These are phyloP conservation scores for Chrysophaeum taylorii DNA, from an alignment of 352 stramenopile genomes.

Conservation along the genomic window DNA sequence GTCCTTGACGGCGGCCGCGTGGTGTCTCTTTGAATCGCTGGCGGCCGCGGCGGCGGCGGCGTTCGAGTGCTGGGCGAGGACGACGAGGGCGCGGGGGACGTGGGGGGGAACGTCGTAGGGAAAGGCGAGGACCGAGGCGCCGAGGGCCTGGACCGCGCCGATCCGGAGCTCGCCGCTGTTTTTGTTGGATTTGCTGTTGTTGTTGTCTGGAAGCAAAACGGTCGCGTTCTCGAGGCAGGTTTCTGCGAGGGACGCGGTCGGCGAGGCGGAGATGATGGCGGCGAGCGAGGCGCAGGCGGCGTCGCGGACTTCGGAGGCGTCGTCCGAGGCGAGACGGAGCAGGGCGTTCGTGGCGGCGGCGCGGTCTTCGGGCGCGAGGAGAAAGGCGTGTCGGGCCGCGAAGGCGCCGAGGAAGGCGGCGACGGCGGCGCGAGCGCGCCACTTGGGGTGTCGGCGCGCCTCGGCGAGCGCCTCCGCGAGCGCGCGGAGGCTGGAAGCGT, in stretches of 20 bases:
- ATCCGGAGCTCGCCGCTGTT: neutral
- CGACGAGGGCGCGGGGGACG: neutral
- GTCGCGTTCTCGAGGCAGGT: too few relatives aligned
- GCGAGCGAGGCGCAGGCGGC: neutral
- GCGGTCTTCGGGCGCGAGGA: neutral
- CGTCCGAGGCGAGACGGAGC: neutral
- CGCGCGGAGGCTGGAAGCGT: neutral
- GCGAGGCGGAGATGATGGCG: neutral
- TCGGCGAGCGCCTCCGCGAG: neutral
- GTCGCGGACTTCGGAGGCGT: constrained; percentile 2
- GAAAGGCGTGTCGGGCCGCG: neutral
- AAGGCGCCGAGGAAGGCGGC: neutral
- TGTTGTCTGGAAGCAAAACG: too few relatives aligned
- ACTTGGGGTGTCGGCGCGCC: neutral
- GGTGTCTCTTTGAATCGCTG: neutral
- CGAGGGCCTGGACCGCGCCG: neutral
- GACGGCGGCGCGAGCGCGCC: neutral
- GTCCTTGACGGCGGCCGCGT: too few relatives aligned
- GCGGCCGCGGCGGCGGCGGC: neutral
- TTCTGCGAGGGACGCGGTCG: neutral
- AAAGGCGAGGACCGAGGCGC: neutral
- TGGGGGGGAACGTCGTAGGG: constrained; percentile 4
- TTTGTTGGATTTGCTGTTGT: too few relatives aligned
- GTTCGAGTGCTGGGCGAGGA: constrained; percentile 1
- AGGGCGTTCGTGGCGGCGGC: neutral